A percentile compares a stretch with the other conserved stretches of the same genome.
phyloP scores from a whole-genome alignment of 352 stramenopile genomes.

The Phytophthora cactorum region DNA sequence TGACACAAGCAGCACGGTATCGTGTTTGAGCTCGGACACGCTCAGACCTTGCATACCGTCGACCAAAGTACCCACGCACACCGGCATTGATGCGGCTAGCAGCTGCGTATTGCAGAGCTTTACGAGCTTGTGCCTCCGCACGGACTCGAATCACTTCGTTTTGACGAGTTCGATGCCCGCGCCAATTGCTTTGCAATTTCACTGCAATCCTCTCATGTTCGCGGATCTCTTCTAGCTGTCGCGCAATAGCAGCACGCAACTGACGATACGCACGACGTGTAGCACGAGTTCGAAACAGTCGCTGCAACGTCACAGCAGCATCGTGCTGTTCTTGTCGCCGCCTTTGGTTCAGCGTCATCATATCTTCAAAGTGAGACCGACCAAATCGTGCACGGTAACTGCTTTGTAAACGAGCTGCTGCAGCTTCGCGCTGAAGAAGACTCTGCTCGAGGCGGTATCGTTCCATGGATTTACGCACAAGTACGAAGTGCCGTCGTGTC shows the following conservation, averaged over 20 bases:
- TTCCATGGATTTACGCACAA: slow-evolving; percentile 72
- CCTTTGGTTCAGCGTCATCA: slow-evolving; percentile 72
- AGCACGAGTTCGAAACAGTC: slow-evolving; percentile 63
- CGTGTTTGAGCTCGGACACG: slow-evolving; percentile 46
- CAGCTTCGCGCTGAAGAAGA: slow-evolving; percentile 46
- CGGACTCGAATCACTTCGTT: slow-evolving; percentile 42
- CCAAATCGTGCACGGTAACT: slow-evolving; percentile 69
- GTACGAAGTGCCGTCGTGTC: slow-evolving; percentile 50
- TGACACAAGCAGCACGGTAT: slow-evolving; percentile 45
- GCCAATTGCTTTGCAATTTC: slow-evolving; percentile 73
- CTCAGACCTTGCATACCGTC: slow-evolving; percentile 42
- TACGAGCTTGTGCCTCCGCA: slow-evolving; percentile 37
- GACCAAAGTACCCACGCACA: slow-evolving; percentile 68
- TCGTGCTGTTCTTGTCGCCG: slow-evolving; percentile 57
- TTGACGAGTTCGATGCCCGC: slow-evolving; percentile 48
- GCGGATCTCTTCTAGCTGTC: slow-evolving; percentile 43
- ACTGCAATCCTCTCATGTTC: slow-evolving; percentile 51
- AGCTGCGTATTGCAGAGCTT: slow-evolving; percentile 43
- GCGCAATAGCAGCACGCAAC: slow-evolving; percentile 51
- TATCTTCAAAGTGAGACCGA: slow-evolving; percentile 71
- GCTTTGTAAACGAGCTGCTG: slow-evolving; percentile 55
- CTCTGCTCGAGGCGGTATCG: slow-evolving; percentile 59
- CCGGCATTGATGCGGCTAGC: slow-evolving; percentile 71
- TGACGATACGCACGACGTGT: slow-evolving; percentile 59
- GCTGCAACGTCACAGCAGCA: slow-evolving; percentile 60